Conservation (phyloP, 306 rosid genomes). For the Dryas alaskensis region DNA sequence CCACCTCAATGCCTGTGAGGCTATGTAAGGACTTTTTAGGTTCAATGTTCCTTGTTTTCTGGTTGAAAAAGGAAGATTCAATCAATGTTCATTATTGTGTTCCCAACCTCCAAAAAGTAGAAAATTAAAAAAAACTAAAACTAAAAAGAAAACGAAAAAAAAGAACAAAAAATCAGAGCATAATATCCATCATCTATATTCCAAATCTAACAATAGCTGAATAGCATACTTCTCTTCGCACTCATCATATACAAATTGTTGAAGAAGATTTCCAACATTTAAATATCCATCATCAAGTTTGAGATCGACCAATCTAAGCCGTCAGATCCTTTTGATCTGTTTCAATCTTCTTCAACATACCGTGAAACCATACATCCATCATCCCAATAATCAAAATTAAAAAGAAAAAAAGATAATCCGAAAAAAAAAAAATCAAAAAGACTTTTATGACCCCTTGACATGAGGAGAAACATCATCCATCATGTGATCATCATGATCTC, state of each 20-base stretch:
- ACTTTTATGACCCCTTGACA: not conserved
- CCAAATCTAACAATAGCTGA: no score
- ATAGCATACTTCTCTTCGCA: no score
- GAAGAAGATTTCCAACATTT: not conserved
- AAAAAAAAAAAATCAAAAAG: not conserved
- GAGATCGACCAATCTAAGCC: not conserved
- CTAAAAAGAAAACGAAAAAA: not conserved
- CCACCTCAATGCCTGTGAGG: no score
- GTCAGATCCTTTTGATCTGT: constrained; percentile 5
- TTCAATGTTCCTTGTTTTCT: no score
- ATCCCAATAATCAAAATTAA: not conserved
- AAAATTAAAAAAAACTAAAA: not conserved
- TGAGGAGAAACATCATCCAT: not conserved
- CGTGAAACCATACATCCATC: not conserved
- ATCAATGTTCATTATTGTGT: no score
- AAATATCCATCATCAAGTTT: not conserved
- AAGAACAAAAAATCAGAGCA: not conserved
- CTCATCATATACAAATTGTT: not conserved
- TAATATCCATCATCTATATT: not conserved
- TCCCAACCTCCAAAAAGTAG: no score
- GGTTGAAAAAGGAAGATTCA: no score
- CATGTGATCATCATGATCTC: constrained; percentile 20
- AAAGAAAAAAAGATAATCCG: not conserved
- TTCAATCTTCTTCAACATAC: not conserved
- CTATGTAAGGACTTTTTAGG: no score